phyloP scores from a whole-genome alignment of 2,329 filamentous ascomycete species.

The Talaromyces amestolkiae region DNA sequence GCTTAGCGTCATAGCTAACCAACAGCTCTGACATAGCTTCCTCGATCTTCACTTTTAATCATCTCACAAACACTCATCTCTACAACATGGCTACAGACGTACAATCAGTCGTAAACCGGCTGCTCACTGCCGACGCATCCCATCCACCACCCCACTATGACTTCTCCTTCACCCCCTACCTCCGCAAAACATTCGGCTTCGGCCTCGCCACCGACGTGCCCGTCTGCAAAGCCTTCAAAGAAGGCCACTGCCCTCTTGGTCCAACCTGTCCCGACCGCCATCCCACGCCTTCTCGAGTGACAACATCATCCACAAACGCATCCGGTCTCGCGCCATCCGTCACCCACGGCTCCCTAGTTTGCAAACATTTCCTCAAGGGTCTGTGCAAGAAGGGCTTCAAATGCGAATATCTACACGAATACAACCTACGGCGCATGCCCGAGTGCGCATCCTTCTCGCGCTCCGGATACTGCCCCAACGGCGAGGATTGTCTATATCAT shows the following conservation, averaged over 20 bases:
- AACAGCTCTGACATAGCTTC: conserved; percentile 3
- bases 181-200: conserved; percentile 78
- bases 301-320: conserved; percentile 44
- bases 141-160: conserved; percentile 48
- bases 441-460: conserved; percentile 96
- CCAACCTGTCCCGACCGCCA: conserved; percentile 84
- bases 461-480: conserved; percentile 93
- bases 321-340: conserved; percentile 42
- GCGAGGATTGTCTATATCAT: conserved; percentile 91
- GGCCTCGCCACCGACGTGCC: conserved; percentile 75
- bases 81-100: conserved; percentile 36
- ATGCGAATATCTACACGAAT: conserved; percentile 98
- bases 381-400: conserved; percentile 96
- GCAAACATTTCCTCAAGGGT: conserved; percentile 97
- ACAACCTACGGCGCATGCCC: conserved; percentile 96
- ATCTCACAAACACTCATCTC: neutral
- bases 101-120: conserved; percentile 31
- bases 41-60: neutral
- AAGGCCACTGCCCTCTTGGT: conserved; percentile 83
- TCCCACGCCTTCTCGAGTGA: conserved; percentile 48
- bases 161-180: conserved; percentile 85
- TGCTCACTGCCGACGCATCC: conserved; percentile 36
- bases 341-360: conserved; percentile 66
- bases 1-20: neutral
- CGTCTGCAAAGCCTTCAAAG: conserved; percentile 79